Evolutionary conservation across 2,329 filamentous ascomycete species (phyloP).

Genomic region (Colletotrichum musae): DNA sequence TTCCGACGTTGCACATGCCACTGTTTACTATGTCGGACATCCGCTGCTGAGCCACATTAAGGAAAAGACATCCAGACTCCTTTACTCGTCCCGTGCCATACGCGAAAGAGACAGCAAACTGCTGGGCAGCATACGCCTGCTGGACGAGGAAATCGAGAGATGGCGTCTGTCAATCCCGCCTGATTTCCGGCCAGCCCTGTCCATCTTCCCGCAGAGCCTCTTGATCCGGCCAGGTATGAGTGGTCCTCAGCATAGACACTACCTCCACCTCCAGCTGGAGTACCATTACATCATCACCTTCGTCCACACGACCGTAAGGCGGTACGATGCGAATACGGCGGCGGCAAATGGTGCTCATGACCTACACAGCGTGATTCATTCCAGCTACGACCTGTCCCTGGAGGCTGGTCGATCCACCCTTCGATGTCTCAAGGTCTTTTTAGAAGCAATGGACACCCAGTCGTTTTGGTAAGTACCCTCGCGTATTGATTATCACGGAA

Average conservation of each 20-base stretch:
- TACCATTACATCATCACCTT: slow-evolving; percentile 42
- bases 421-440: slow-evolving; percentile 20
- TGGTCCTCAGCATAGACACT: neutral
- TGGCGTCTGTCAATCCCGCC: slow-evolving; percentile 48
- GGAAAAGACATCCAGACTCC: slow-evolving; percentile 19
- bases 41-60: neutral
- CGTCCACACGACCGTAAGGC: slow-evolving; percentile 43
- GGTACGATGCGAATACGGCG: slow-evolving; percentile 35
- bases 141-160: slow-evolving; percentile 51
- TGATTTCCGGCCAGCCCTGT: slow-evolving; percentile 30
- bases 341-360: slow-evolving; percentile 36
- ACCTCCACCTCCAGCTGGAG: slow-evolving; percentile 41
- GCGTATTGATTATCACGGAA: no score
- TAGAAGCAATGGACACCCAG: slow-evolving; percentile 4
- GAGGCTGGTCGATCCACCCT: slow-evolving; percentile 44
- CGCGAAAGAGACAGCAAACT: slow-evolving; percentile 23
- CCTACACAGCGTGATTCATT: slow-evolving; percentile 44
- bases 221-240: neutral
- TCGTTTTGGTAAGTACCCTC: slow-evolving; percentile 4
- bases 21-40: neutral
- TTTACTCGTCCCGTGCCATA: slow-evolving; percentile 3
- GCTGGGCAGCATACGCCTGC: slow-evolving; percentile 45
- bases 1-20: no score
- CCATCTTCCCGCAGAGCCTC: neutral
- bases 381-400: slow-evolving; percentile 44